phyloP scores from a whole-genome alignment of 306 rosid species.

The Senna tora region DNA sequence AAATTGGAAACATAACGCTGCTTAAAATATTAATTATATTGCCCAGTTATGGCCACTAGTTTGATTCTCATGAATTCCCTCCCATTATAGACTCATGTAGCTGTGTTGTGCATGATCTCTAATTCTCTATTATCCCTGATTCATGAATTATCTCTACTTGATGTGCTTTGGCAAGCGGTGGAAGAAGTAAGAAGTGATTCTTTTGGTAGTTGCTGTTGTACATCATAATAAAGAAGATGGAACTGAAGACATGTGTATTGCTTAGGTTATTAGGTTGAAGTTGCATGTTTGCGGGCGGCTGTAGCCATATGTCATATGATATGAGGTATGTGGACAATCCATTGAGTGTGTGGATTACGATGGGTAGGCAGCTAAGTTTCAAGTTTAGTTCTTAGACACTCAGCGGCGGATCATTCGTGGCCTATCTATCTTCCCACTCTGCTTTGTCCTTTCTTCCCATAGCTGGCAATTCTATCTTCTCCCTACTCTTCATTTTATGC shows the following conservation, averaged over 20 bases:
- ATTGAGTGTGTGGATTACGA: constrained; percentile 9
- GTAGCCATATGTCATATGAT: constrained; percentile 2
- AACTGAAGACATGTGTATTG: constrained; percentile 31
- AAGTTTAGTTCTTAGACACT: not conserved
- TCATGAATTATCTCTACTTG: constrained; percentile 5
- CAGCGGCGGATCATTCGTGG: constrained; percentile 12
- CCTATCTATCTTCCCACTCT: not conserved
- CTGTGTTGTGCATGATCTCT: not conserved
- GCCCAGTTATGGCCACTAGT: not conserved
- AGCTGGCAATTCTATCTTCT: constrained; percentile 26
- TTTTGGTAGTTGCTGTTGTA: not conserved
- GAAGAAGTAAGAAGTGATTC: constrained; percentile 15
- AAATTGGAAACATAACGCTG: not conserved
- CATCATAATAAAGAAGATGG: not conserved
- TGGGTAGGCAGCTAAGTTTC: not conserved
- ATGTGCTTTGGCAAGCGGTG: too few species aligned
- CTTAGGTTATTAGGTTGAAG: not conserved
- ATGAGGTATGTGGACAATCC: constrained; percentile 12
- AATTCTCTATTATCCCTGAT: too few species aligned
- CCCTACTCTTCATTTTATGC: constrained; percentile 1
- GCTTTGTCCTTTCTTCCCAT: constrained; percentile 31
- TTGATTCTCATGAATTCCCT: constrained; percentile 9
- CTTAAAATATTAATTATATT: not conserved
- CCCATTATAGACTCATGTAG: not conserved
- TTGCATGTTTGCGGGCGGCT: constrained; percentile 19